Conservation (phyloP, 768 basidiomycete species). For the Panellus pusillus region DNA sequence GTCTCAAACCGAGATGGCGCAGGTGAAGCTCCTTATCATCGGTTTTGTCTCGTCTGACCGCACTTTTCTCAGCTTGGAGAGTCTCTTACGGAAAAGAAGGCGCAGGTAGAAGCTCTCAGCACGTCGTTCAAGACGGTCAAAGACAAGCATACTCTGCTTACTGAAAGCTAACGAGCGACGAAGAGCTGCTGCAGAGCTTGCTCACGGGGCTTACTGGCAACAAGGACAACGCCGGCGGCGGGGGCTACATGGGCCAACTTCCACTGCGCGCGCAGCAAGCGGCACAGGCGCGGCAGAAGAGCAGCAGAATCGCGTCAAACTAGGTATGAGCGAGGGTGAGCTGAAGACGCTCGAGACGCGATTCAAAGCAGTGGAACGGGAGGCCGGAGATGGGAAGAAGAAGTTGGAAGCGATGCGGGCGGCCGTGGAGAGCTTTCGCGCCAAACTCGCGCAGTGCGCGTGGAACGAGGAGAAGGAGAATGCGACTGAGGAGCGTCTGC, state of each 20-base stretch:
- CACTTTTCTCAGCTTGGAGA: conserved; percentile 49
- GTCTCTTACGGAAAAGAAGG: conserved; percentile 58
- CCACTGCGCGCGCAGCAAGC: conserved; percentile 75
- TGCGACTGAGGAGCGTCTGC: conserved; percentile 50
- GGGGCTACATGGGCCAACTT: conserved; percentile 96
- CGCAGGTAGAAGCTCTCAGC: conserved; percentile 56
- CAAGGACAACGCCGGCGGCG: conserved; percentile 64
- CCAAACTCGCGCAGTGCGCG: conserved; percentile 56
- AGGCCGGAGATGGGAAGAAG: conserved; percentile 74
- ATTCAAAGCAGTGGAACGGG: conserved; percentile 83
- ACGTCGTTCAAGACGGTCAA: conserved; percentile 63
- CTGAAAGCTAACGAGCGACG: conserved; percentile 66
- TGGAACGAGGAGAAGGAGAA: conserved; percentile 81
- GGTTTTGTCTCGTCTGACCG: background rate
- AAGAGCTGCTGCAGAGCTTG: conserved; percentile 94
- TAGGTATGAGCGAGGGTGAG: conserved; percentile 78
- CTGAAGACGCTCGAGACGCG: conserved; percentile 70
- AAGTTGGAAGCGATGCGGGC: conserved; percentile 59
- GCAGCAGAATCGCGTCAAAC: conserved; percentile 75
- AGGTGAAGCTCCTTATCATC: conserved; percentile 44
- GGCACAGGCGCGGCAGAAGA: conserved; percentile 82
- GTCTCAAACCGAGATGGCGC: conserved; percentile 56
- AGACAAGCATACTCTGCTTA: conserved; percentile 61
- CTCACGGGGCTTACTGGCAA: conserved; percentile 86
- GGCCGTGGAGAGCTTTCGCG: conserved; percentile 57